Base-by-base conservation (phyloP, 805 yeast species). In the Blastobotrys parvus region DNA sequence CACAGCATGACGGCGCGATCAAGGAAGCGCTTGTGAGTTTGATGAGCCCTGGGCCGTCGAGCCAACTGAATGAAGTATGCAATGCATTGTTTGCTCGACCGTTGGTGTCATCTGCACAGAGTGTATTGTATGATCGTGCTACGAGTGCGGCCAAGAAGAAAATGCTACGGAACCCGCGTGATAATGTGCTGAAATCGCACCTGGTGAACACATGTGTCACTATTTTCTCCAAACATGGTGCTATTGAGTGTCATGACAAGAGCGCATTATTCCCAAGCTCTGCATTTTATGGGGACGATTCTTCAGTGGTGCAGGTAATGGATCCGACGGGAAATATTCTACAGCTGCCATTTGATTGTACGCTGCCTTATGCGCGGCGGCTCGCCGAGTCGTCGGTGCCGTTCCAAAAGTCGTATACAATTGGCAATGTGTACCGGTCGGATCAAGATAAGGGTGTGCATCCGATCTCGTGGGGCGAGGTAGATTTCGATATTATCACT, bases 31-130 rank as follows among this genome's bases (percentile, higher is more conserved):
- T 92, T 50, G 78, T 80, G 50, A 84, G 88, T 22, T 63, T 92
- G 45, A 82, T 95, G 0, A 89, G 88, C 59, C 90, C 95, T 0
- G 78, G 92, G 0, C 90, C 95, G 0, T 78, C 94, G 1, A 85
- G 96, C 0, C 89, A 95, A 1, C 92, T 89, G 51, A 85, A 80
- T 49, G 94, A 88, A 59, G 95, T 92, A 0, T 74, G 96, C 56
- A 83, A 82, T 42, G 82, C 92, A 0, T 64, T 92, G 29, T 92
- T 92, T 60, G 71, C 83, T 13, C 94, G 86, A 53, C 88, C 95
- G 0, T 82, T 87, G 54, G 80, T 81, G 60, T 70, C 84, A 46
- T 31, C 42, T 11, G 95, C 95, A 0, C 79, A 81, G 50, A 96
- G 87, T 59, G 74, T 87, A 11, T 67, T 92, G 47, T 92, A 83